Percentiles rank a stretch among this genome's conserved stretches.
These are phyloP conservation scores for Chytriomyces hyalinus DNA, from an alignment of 192 early-diverging fungal species.

Conservation along the genomic window DNA sequence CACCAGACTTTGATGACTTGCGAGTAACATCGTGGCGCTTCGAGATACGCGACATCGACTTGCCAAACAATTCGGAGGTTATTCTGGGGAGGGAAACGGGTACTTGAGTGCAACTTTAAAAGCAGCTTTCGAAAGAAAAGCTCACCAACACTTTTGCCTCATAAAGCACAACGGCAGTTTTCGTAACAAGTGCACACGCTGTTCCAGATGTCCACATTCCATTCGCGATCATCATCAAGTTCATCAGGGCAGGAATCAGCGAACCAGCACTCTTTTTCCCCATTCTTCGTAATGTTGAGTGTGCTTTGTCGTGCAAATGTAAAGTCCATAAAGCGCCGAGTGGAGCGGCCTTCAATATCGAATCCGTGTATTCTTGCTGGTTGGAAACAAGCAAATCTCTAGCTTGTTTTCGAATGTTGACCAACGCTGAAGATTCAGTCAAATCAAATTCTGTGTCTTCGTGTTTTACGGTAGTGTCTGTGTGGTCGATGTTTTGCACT, in stretches of 20 bases:
- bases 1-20: constrained; percentile 37
- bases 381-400: not conserved
- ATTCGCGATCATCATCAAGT: constrained; percentile 27
- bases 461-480: not conserved
- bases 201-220: constrained; percentile 28
- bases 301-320: constrained; percentile 19
- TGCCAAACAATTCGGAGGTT: constrained; percentile 41
- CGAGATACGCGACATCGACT: constrained; percentile 36
- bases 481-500: not conserved
- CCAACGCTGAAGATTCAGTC: not conserved
- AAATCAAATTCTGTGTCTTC: not conserved
- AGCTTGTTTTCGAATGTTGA: not conserved
- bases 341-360: constrained; percentile 19
- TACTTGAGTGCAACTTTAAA: not conserved
- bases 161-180: constrained; percentile 19
- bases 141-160: constrained; percentile 32
- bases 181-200: constrained; percentile 13
- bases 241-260: constrained; percentile 27
- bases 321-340: constrained; percentile 18
- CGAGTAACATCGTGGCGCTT: constrained; percentile 7
- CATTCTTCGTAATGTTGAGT: constrained; percentile 5
- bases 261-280: constrained; percentile 11
- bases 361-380: not conserved
- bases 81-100: constrained; percentile 8
- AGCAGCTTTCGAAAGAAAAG: not conserved